Conservation (phyloP, 176 grass and related monocot genomes). For the bread wheat (Triticum aestivum) region DNA sequence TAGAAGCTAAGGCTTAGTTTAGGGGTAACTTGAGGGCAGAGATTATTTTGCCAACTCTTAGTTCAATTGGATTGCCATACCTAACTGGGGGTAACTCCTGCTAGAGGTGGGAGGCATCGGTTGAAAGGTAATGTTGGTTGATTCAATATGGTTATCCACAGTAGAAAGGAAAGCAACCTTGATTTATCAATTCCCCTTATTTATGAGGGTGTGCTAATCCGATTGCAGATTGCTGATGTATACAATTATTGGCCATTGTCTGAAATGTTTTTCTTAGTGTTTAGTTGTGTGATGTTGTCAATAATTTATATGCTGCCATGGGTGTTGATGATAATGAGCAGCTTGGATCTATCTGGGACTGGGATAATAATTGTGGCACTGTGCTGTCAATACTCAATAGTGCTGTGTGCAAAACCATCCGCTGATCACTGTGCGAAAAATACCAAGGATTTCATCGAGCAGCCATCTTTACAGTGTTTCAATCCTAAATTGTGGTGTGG, state of each 20-base stretch:
- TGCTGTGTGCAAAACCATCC: background rate
- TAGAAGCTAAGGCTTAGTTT: slow-evolving; percentile 70
- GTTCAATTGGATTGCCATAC: background rate
- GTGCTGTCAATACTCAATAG: background rate
- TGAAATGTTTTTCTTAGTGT: background rate
- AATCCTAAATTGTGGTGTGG: background rate
- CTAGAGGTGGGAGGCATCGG: background rate
- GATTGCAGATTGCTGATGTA: slow-evolving; percentile 16
- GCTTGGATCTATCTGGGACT: background rate
- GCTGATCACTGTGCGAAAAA: background rate
- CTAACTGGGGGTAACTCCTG: background rate
- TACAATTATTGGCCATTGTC: background rate
- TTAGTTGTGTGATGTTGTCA: background rate
- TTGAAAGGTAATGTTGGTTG: background rate
- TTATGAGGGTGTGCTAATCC: background rate
- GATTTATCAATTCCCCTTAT: background rate
- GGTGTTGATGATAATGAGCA: background rate
- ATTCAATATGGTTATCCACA: background rate
- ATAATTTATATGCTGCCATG: background rate
- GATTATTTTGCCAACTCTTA: background rate
- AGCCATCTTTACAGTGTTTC: background rate
- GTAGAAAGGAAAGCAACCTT: slow-evolving; percentile 16
- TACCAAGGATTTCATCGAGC: background rate
- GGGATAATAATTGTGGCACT: background rate
- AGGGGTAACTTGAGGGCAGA: background rate